Percentiles rank a stretch among this genome's conserved stretches.
These are phyloP conservation scores for Cardamine chenopodiifolia DNA, from an alignment of 345 rosid species.

Conservation along the genomic window DNA sequence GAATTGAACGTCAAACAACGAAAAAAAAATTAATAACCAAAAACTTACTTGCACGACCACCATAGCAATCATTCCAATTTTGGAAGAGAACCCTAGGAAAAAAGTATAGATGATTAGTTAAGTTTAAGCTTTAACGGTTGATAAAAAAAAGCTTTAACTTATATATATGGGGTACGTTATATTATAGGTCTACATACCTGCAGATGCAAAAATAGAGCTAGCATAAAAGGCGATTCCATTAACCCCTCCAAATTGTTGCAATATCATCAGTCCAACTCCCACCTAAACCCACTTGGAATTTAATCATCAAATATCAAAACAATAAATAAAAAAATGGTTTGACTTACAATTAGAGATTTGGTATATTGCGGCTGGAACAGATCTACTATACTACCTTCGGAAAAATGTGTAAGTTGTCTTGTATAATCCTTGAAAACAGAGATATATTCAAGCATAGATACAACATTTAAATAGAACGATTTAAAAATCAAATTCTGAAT, in stretches of 20 bases:
- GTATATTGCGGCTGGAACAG: conserved; percentile 44
- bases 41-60: conserved; percentile 68
- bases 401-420: conserved; percentile 33
- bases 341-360: conserved; percentile 47
- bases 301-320: conserved; percentile 4
- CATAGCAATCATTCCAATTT: conserved; percentile 70
- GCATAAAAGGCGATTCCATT: conserved; percentile 58
- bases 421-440: conserved; percentile 45
- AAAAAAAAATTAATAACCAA: neutral
- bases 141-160: neutral
- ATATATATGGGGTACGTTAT: neutral
- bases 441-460: neutral
- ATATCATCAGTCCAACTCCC: conserved; percentile 72
- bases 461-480: neutral
- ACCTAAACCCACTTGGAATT: conserved; percentile 44
- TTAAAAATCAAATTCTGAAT: neutral
- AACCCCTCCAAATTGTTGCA: conserved; percentile 88
- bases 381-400: conserved; percentile 41
- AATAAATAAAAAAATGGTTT: neutral
- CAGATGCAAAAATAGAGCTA: conserved; percentile 53
- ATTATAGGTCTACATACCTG: conserved; percentile 43
- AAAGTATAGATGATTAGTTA: neutral
- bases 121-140: neutral
- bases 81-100: conserved; percentile 66
- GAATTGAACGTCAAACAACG: neutral